Conservation (phyloP, 768 basidiomycete species). For the Russula vinacea region DNA sequence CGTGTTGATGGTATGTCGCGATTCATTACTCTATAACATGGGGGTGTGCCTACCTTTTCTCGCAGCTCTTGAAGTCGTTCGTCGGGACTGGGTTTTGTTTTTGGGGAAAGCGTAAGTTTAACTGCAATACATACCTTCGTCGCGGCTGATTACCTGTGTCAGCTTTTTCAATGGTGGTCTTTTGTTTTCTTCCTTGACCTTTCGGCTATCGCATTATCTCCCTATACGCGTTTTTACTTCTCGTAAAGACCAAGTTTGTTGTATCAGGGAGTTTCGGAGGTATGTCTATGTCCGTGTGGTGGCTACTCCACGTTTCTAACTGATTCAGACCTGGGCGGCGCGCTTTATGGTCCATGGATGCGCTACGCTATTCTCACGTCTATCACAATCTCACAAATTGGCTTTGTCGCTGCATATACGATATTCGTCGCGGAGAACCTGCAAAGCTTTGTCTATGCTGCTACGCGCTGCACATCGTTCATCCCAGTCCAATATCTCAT, state of each 20-base stretch:
- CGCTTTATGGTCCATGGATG: constrained; percentile 91
- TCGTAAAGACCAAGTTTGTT: constrained; percentile 82
- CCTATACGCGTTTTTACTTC: constrained; percentile 87
- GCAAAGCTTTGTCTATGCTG: constrained; percentile 79
- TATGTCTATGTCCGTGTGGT: constrained; percentile 34
- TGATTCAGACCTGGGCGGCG: constrained; percentile 81
- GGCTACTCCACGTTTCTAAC: background rate
- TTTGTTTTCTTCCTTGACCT: constrained; percentile 82
- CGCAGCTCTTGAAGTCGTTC: constrained; percentile 85
- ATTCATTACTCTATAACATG: background rate
- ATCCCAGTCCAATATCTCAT: constrained; percentile 80
- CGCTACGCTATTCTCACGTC: constrained; percentile 82
- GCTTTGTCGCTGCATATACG: constrained; percentile 86
- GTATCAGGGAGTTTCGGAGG: constrained; percentile 94
- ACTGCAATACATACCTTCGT: background rate
- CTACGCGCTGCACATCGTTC: constrained; percentile 67
- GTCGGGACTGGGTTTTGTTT: constrained; percentile 93
- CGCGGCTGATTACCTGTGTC: constrained; percentile 1
- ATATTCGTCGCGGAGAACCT: constrained; percentile 95
- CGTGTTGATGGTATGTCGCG: constrained; percentile 73
- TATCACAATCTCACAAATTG: constrained; percentile 85
- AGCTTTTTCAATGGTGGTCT: constrained; percentile 96
- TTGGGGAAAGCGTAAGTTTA: constrained; percentile 82
- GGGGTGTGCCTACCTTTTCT: background rate
- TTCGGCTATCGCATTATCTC: constrained; percentile 81